Conservation (phyloP, 2,329 filamentous ascomycete species). For the Sordariomycetes sp. region DNA sequence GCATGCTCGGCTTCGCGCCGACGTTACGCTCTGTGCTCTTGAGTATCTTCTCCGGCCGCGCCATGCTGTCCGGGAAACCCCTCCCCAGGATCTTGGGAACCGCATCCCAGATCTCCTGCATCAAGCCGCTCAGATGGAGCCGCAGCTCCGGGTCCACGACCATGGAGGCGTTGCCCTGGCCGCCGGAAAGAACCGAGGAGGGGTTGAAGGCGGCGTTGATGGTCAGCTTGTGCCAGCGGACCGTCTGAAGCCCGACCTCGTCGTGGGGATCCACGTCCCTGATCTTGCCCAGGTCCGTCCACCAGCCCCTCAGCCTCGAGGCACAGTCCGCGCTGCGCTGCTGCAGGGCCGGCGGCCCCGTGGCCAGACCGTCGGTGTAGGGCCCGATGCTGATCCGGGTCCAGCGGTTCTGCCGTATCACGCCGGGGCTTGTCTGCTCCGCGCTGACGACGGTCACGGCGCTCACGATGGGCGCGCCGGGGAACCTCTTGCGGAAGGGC, state of each 20-base stretch:
- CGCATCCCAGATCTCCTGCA: conserved; percentile 59
- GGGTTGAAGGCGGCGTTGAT: conserved; percentile 73
- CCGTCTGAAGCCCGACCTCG: conserved; percentile 57
- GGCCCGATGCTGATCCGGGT: conserved; percentile 62
- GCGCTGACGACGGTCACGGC: conserved; percentile 63
- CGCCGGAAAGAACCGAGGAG: conserved; percentile 57
- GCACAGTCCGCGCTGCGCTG: conserved; percentile 31
- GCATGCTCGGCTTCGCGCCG: conserved; percentile 58
- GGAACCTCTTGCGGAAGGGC: conserved; percentile 55
- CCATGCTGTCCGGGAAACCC: conserved; percentile 48
- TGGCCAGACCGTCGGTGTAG: conserved; percentile 42
- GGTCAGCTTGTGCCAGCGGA: conserved; percentile 69
- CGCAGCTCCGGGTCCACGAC: conserved; percentile 52
- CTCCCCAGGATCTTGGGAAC: conserved; percentile 54
- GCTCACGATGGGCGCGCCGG: conserved; percentile 49
- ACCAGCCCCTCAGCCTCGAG: conserved; percentile 40
- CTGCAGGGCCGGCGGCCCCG: conserved; percentile 5
- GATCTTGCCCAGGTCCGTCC: conserved; percentile 47
- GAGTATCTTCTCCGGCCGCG: conserved; percentile 53
- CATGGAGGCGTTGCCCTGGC: conserved; percentile 58
- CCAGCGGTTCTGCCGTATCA: conserved; percentile 64
- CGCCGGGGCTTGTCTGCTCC: conserved; percentile 53
- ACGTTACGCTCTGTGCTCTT: conserved; percentile 54
- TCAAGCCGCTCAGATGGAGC: conserved; percentile 53
- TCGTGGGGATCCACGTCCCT: conserved; percentile 56